These are phyloP conservation scores for Eucalyptus pauciflora DNA, from an alignment of 345 rosid genomes.

Conservation along the genomic window DNA sequence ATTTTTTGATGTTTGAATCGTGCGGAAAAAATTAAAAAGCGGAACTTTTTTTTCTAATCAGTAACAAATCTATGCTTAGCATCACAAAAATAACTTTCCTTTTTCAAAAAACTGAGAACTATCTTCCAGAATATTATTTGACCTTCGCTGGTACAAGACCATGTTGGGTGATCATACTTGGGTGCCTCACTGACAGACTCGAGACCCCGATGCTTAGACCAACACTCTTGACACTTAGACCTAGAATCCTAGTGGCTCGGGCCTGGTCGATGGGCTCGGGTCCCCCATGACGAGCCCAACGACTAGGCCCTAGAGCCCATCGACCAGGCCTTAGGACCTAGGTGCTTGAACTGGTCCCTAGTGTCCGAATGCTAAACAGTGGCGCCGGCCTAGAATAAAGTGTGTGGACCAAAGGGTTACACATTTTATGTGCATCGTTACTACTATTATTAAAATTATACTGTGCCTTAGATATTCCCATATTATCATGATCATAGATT, in stretches of 20 bases:
- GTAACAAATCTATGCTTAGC: not conserved
- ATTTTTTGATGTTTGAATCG: not conserved
- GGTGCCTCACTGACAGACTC: not conserved
- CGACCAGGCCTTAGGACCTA: not conserved
- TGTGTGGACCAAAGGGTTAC: not conserved
- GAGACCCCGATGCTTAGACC: not conserved
- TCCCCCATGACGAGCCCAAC: not conserved
- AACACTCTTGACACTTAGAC: not conserved
- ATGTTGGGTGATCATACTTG: not conserved
- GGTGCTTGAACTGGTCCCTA: not conserved
- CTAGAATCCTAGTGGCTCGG: not conserved
- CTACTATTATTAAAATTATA: not conserved
- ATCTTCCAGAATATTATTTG: not conserved
- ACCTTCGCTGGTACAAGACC: not conserved
- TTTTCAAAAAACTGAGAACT: not conserved
- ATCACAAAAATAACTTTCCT: not conserved
- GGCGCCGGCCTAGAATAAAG: not conserved
- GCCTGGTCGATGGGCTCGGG: not conserved
- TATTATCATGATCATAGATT: not conserved
- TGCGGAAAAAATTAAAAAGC: not conserved
- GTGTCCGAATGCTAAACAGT: not conserved
- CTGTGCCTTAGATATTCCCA: not conserved
- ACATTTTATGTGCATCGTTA: not conserved
- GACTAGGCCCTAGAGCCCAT: too few species aligned
- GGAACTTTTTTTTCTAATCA: not conserved